Conservation (phyloP, 164 flowering plant genomes). For the Nelumbo lutea region DNA sequence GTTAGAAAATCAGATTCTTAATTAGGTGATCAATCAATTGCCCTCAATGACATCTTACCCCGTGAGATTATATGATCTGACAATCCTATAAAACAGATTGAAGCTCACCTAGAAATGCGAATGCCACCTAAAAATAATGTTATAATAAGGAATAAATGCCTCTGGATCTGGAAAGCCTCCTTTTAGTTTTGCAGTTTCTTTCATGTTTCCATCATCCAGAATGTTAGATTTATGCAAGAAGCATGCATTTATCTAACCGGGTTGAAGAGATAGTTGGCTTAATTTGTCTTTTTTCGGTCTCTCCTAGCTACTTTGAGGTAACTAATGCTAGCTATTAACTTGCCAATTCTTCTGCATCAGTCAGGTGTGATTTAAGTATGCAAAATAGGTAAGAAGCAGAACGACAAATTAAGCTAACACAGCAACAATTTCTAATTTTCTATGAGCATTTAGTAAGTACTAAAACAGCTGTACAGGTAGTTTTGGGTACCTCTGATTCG, state of each 20-base stretch:
- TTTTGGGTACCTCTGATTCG: constrained; percentile 86
- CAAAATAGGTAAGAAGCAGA: background rate
- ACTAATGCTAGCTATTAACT: background rate
- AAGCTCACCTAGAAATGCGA: constrained; percentile 28
- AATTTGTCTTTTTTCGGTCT: constrained; percentile 8
- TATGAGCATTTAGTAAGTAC: constrained; percentile 6
- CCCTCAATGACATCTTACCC: background rate
- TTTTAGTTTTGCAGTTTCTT: constrained; percentile 52
- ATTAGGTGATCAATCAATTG: background rate
- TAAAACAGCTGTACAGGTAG: background rate
- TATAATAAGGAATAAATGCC: constrained; percentile 12
- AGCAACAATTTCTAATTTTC: no score
- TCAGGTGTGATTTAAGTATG: constrained; percentile 2
- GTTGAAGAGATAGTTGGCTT: background rate
- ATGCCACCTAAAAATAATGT: constrained; percentile 42
- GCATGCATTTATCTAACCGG: background rate
- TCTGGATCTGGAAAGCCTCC: constrained; percentile 4
- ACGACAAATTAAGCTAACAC: constrained; percentile 5
- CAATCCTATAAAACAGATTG: background rate
- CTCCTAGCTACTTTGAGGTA: background rate
- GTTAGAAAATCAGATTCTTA: background rate
- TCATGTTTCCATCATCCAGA: constrained; percentile 24
- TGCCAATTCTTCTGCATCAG: background rate
- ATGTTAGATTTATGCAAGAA: background rate
- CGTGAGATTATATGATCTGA: background rate